Conservation (phyloP, 305 asterid species). For the Fraxinus xanthoxyloides region DNA sequence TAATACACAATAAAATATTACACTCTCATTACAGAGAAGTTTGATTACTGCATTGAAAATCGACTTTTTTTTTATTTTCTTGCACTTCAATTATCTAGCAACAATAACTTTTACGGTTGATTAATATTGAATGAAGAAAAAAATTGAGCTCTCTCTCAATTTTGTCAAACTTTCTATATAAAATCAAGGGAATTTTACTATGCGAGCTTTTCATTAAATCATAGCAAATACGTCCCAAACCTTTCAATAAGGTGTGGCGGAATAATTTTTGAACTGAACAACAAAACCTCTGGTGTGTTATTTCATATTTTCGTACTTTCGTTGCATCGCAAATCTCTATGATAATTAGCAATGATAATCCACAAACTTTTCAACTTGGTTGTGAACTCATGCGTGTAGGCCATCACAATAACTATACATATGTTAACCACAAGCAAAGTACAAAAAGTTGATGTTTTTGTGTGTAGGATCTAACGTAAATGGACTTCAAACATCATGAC, state of each 20-base stretch:
- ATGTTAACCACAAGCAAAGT: conserved; percentile 45
- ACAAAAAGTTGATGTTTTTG: conserved; percentile 18
- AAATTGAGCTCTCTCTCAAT: not conserved
- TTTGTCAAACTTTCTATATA: not conserved
- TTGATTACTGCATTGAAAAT: not conserved
- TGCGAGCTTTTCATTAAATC: not conserved
- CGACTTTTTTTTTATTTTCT: not conserved
- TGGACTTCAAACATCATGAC: conserved; percentile 20
- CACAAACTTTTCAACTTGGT: not conserved
- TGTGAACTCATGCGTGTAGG: conserved; percentile 42
- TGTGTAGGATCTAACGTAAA: conserved; percentile 8
- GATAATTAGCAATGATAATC: conserved; percentile 3
- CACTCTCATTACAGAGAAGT: not conserved
- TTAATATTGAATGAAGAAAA: not conserved
- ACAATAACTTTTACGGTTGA: not conserved
- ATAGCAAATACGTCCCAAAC: not conserved
- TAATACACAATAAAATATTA: too few relatives aligned
- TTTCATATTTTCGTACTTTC: not conserved
- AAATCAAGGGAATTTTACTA: not conserved
- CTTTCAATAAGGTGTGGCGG: too few relatives aligned
- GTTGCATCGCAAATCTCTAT: not conserved
- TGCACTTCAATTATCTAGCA: not conserved
- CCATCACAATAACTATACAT: conserved; percentile 27
- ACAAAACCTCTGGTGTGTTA: not conserved
- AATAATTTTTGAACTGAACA: conserved; percentile 5